A percentile compares a stretch with the other conserved stretches of the same genome.
Conservation (phyloP, 768 basidiomycete genomes). For the Tylopilus sp. region DNA sequence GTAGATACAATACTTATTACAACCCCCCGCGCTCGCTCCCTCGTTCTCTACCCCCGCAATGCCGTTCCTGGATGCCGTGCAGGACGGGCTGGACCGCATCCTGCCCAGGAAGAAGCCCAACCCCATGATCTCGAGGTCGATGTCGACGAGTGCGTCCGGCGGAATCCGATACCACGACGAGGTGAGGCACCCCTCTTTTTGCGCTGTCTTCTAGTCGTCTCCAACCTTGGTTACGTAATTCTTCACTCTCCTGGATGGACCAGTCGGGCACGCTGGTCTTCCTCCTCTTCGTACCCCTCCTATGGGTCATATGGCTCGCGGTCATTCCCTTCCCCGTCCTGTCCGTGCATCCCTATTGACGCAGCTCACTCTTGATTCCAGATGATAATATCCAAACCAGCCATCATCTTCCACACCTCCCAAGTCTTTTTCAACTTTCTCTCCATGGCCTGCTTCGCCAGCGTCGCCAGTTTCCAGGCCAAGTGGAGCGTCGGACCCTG, state of each 20-base stretch:
- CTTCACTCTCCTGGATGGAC: slow-evolving; percentile 31
- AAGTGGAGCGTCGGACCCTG: slow-evolving; percentile 84
- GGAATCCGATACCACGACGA: slow-evolving; percentile 69
- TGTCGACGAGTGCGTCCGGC: slow-evolving; percentile 55
- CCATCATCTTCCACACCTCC: slow-evolving; percentile 69
- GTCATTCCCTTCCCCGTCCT: slow-evolving; percentile 37
- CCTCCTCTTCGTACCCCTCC: slow-evolving; percentile 60
- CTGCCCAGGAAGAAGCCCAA: slow-evolving; percentile 20
- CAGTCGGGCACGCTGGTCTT: slow-evolving; percentile 52
- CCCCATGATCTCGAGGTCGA: slow-evolving; percentile 29
- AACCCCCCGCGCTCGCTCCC: no score
- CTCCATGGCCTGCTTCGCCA: slow-evolving; percentile 87
- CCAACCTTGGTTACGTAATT: slow-evolving; percentile 34
- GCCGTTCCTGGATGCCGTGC: slow-evolving; percentile 29
- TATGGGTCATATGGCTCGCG: slow-evolving; percentile 70
- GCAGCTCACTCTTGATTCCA: slow-evolving; percentile 29
- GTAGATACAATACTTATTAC: no score
- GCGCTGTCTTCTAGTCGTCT: not conserved
- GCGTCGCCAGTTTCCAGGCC: slow-evolving; percentile 85
- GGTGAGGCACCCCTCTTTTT: slow-evolving; percentile 51
- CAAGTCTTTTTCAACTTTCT: slow-evolving; percentile 94
- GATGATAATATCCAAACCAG: slow-evolving; percentile 87
- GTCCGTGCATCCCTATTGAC: slow-evolving; percentile 12
- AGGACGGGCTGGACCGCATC: slow-evolving; percentile 31
- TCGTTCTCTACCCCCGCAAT: slow-evolving; percentile 8